Evolutionary conservation across 352 stramenopile genomes (phyloP), one percentile per base, ranked within the genome.

Genomic region (Globisporangium yorkense): DNA sequence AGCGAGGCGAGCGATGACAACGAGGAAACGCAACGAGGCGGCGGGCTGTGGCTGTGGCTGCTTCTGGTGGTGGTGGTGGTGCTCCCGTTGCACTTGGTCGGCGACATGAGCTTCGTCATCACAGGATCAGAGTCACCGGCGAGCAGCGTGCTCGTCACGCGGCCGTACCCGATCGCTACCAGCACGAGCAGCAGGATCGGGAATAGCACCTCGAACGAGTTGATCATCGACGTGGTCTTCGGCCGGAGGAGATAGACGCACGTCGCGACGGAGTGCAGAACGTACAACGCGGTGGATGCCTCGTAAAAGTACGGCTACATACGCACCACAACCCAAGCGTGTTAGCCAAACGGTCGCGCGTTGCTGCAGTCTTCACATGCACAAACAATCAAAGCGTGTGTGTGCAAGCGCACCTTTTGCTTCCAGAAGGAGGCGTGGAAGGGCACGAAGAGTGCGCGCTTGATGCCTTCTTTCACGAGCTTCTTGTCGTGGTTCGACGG

Each of bases 401-500:
- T 10, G 27, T 41, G 2, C 21, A 13, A 59, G 18, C 49, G 16
- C 58, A 80, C 74, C 59, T 88, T 91, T 58, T 90, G 75, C 21
- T 63, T 71, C 84, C 84, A 94, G 57, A 86, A 94, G 47, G 74
- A 68, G 16, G 71, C 67, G 47, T 90, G 74, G 52, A 92, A 87
- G 10, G 84, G 84, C 51, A 92, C 61, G 33, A 92, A 80, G 20
- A 94, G 64, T n/a, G 75, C 80, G 43, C 80, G 76, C 6, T 55
- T 67, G 44, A 92, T 71, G 46, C 78, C 84, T 67, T 92, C 68
- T 55, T 89, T 79, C 16, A 92, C 77, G 15, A 92, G 65, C 51
- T 89, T 87, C 54, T 80, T 79, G 72, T 94, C 83, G 54, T 94
- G 80, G 52, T 80, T 88, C 5, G 81, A 77, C 7, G 84, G 80